phyloP scores from a whole-genome alignment of 805 yeast species.

The Ogataea salicorniae region DNA sequence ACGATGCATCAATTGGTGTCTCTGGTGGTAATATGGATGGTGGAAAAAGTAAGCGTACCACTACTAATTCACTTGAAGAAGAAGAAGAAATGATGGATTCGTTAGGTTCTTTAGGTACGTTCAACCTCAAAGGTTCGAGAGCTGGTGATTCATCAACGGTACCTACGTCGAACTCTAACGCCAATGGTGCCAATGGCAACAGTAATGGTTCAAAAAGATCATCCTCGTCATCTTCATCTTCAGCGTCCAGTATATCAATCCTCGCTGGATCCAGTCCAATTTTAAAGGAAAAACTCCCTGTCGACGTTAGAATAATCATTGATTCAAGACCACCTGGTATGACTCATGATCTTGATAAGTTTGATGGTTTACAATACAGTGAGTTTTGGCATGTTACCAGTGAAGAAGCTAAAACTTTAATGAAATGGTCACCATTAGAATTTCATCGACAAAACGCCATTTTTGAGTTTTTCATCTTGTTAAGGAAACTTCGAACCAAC shows the following conservation, averaged over 20 bases:
- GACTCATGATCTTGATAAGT: conserved; percentile 18
- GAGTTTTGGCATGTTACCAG: conserved; percentile 27
- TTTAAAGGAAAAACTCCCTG: conserved; percentile 14
- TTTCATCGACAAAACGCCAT: conserved; percentile 26
- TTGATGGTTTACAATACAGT: conserved; percentile 21
- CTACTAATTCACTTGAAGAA: conserved; percentile 6
- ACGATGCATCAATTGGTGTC: not conserved
- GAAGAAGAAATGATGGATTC: conserved; percentile 12
- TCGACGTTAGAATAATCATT: conserved; percentile 19
- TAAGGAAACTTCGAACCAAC: conserved; percentile 24
- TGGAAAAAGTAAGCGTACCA: not conserved
- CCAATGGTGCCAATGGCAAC: not conserved
- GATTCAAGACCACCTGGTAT: conserved; percentile 24
- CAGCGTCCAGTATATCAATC: not conserved
- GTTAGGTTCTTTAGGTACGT: conserved; percentile 8
- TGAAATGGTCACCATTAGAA: conserved; percentile 23
- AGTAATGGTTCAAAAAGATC: not conserved
- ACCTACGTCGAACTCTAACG: conserved; percentile 2
- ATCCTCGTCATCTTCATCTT: not conserved
- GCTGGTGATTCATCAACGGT: conserved; percentile 2
- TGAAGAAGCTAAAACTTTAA: conserved; percentile 19
- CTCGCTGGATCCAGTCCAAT: conserved; percentile 5
- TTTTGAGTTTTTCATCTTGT: conserved; percentile 25
- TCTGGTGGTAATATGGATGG: not conserved
- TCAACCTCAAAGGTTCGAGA: conserved; percentile 7